Evolutionary conservation across 768 basidiomycete species (phyloP).

Genomic region (Dendrothele bispora): DNA sequence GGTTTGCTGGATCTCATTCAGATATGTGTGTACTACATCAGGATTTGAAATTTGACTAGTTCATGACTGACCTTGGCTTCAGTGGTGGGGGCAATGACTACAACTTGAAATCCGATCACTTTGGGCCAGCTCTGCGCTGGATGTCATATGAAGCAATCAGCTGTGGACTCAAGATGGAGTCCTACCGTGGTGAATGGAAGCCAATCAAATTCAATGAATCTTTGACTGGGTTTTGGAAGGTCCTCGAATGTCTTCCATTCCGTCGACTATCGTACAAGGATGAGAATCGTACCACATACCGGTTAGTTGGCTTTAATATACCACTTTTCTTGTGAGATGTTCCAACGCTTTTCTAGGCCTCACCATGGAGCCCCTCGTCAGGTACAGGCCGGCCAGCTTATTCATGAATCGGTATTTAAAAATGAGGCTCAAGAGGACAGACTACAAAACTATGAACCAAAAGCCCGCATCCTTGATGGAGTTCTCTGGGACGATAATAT

Average conservation of each 20-base stretch:
- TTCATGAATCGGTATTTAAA: not conserved
- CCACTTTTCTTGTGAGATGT: not conserved
- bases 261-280: not conserved
- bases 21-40: constrained; percentile 43
- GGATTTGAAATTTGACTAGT: not conserved
- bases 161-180: no score
- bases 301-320: not conserved
- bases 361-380: not conserved
- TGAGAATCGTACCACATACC: not conserved
- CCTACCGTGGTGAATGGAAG: no score
- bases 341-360: not conserved
- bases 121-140: constrained; percentile 8
- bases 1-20: constrained; percentile 41
- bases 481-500: no score
- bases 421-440: no score
- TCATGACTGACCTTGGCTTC: not conserved
- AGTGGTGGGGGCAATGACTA: constrained; percentile 7
- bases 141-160: constrained; percentile 6
- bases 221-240: no score
- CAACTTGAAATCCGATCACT: not conserved
- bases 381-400: not conserved
- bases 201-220: no score
- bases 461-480: no score
- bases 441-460: no score
- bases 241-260: no score